phyloP scores from a whole-genome alignment of 306 rosid genomes.

The Carpinus viminea region DNA sequence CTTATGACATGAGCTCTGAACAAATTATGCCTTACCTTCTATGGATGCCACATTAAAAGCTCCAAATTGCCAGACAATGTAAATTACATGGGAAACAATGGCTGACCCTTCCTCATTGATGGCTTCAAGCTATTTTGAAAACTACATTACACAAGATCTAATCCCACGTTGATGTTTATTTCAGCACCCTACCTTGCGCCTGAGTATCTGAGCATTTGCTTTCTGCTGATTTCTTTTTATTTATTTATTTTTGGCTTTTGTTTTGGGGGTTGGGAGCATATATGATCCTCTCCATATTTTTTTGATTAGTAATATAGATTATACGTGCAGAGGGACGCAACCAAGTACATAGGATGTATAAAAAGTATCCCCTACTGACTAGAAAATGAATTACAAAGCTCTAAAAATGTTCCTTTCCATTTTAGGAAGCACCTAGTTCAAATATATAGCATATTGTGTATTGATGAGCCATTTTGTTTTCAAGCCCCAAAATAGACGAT shows the following conservation, averaged over 20 bases:
- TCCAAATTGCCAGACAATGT: no score
- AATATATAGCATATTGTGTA: neutral
- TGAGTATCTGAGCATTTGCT: neutral
- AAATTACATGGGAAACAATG: neutral
- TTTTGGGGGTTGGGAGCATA: neutral
- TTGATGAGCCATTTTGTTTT: no score
- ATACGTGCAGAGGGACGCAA: no score
- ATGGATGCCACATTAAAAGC: no score
- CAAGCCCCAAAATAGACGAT: no score
- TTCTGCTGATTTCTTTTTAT: neutral
- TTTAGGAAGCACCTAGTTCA: neutral
- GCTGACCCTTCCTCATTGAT: neutral
- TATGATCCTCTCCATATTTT: neutral
- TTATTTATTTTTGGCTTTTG: neutral
- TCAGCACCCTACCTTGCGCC: neutral
- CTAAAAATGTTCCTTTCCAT: no score
- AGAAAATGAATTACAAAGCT: neutral
- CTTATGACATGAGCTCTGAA: no score
- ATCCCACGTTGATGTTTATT: neutral
- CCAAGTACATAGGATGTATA: no score
- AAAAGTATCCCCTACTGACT: no score
- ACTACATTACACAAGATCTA: neutral
- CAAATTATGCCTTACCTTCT: no score
- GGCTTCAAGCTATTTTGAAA: neutral
- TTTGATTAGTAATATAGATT: no score